These are phyloP conservation scores for Rhizophlyctis rosea DNA, from an alignment of 192 early-diverging fungal species.

Conservation along the genomic window DNA sequence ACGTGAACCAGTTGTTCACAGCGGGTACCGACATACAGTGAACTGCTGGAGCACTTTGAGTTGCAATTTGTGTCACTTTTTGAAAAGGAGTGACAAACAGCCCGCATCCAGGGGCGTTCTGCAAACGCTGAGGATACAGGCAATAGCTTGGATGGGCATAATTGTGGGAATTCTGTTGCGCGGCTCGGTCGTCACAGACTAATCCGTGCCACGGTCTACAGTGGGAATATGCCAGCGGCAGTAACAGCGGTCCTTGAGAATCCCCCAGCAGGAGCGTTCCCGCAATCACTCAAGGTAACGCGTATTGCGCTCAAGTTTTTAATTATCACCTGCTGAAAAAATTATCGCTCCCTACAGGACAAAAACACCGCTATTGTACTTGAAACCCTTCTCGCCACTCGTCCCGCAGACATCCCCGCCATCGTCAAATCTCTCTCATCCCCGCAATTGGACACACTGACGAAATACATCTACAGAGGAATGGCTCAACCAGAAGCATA, in stretches of 20 bases:
- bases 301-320: neutral
- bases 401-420: constrained; percentile 63
- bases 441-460: constrained; percentile 72
- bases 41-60: no score
- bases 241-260: constrained; percentile 34
- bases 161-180: no score
- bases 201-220: constrained; percentile 3
- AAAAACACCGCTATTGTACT: constrained; percentile 75
- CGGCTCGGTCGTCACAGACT: no score
- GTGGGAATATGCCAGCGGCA: constrained; percentile 30
- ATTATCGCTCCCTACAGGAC: constrained; percentile 42
- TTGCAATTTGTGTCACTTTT: no score
- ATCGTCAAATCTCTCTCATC: constrained; percentile 58
- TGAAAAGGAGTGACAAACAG: no score
- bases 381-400: constrained; percentile 73
- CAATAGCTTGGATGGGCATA: no score
- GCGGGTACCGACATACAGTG: neutral
- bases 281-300: constrained; percentile 29
- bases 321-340: neutral
- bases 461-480: constrained; percentile 92
- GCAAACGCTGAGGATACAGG: no score
- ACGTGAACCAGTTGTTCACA: neutral
- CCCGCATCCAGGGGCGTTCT: no score
- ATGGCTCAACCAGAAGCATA: constrained; percentile 79
- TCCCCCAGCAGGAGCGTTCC: constrained; percentile 34